Evolutionary conservation across 495 filamentous ascomycete species (phyloP).

Genomic region (Aspergillus cristatus): DNA sequence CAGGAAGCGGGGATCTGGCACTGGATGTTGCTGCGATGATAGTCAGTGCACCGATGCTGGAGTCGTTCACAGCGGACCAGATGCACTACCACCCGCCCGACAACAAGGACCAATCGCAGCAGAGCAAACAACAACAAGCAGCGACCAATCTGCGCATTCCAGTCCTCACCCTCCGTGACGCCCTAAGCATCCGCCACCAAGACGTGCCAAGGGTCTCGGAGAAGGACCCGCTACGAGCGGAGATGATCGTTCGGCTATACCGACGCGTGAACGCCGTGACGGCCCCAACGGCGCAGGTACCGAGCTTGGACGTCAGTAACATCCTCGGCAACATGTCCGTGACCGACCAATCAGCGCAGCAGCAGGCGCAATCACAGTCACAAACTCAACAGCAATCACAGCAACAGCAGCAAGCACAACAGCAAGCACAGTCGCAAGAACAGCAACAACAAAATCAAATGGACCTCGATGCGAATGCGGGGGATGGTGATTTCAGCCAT

Average conservation of each 20-base stretch:
- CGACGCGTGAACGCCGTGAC: slow-evolving; percentile 60
- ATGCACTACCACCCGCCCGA: slow-evolving; percentile 29
- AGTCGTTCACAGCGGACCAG: slow-evolving; percentile 37
- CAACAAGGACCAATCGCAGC: slow-evolving; percentile 11
- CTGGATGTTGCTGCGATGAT: slow-evolving; percentile 69
- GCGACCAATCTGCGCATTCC: slow-evolving; percentile 18
- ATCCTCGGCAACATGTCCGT: slow-evolving; percentile 35
- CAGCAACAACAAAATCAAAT: too few relatives aligned
- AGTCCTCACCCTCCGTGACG: slow-evolving; percentile 55
- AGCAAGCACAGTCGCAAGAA: too few relatives aligned
- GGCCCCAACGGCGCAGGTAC: slow-evolving; percentile 31
- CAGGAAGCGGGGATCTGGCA: slow-evolving; percentile 49
- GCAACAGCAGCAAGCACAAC: too few relatives aligned
- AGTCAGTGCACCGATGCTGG: slow-evolving; percentile 59
- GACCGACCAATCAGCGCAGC: too few relatives aligned
- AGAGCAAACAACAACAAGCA: slow-evolving; percentile 17
- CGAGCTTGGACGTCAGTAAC: slow-evolving; percentile 32
- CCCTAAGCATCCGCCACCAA: slow-evolving; percentile 54
- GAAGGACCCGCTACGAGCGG: slow-evolving; percentile 50
- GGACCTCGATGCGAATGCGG: slow-evolving; percentile 21
- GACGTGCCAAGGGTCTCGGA: slow-evolving; percentile 54
- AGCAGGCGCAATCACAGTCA: too few relatives aligned
- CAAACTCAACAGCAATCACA: too few relatives aligned
- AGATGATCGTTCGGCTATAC: slow-evolving; percentile 65
- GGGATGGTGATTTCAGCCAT: slow-evolving; percentile 30